Evolutionary conservation across 1,284 basidiomycete species (phyloP).

Genomic region (Ustilago bromivora): DNA sequence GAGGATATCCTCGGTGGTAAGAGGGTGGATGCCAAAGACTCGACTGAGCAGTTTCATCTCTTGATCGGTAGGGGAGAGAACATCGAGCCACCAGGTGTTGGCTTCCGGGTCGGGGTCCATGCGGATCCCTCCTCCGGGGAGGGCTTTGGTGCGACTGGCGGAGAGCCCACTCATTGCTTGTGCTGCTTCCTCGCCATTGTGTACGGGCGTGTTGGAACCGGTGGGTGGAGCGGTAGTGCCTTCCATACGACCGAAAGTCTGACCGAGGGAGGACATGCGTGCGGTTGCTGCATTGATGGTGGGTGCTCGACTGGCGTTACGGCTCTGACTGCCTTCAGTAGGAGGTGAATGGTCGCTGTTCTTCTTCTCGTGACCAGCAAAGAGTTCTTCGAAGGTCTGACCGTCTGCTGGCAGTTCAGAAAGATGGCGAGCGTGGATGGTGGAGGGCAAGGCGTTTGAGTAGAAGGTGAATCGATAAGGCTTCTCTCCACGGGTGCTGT

Average conservation of each 20-base stretch:
- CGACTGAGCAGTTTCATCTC: constrained; percentile 94
- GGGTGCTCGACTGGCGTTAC: constrained; percentile 46
- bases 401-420: constrained; percentile 94
- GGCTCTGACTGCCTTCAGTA: constrained; percentile 46
- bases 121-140: constrained; percentile 62
- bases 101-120: constrained; percentile 73
- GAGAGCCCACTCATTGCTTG: constrained; percentile 33
- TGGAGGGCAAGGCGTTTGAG: constrained; percentile 89
- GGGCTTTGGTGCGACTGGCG: constrained; percentile 41
- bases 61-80: constrained; percentile 92
- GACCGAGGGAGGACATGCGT: constrained; percentile 40
- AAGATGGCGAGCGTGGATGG: constrained; percentile 92
- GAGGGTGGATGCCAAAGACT: constrained; percentile 89
- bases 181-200: constrained; percentile 24
- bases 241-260: constrained; percentile 52
- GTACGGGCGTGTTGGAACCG: constrained; percentile 58
- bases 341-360: constrained; percentile 34
- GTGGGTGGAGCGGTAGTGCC: constrained; percentile 60
- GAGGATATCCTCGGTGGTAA: constrained; percentile 98
- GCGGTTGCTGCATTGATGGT: constrained; percentile 48
- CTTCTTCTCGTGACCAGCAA: constrained; percentile 74
- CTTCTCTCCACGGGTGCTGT: constrained; percentile 70
- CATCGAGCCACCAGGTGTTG: constrained; percentile 97
- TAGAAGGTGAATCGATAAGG: constrained; percentile 99
- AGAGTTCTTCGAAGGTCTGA: constrained; percentile 92